These are phyloP conservation scores for Evernia prunastri DNA, from an alignment of 495 filamentous ascomycete species.

Conservation along the genomic window DNA sequence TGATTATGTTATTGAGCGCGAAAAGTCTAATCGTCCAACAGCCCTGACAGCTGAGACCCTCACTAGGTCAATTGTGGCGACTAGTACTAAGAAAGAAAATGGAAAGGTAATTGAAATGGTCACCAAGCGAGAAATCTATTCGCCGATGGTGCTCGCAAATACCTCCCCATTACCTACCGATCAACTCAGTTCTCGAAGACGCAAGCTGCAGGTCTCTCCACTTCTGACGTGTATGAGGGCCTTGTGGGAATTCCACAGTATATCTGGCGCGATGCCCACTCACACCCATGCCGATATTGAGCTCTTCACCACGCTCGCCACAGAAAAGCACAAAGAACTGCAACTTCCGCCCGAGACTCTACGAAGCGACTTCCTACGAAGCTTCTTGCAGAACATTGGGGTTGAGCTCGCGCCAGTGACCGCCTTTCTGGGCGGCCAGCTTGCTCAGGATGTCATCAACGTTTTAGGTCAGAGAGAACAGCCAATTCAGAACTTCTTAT, in stretches of 20 bases:
- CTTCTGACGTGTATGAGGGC: conserved; percentile 75
- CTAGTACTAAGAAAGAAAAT: conserved; percentile 64
- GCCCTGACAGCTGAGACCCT: conserved; percentile 57
- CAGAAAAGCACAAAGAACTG: conserved; percentile 65
- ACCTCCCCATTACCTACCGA: conserved; percentile 66
- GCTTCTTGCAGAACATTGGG: conserved; percentile 73
- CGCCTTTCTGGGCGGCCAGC: conserved; percentile 79
- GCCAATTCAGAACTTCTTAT: conserved; percentile 86
- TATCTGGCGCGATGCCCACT: conserved; percentile 50
- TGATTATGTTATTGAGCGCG: conserved; percentile 78
- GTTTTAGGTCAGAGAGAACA: conserved; percentile 85
- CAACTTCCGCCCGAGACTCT: conserved; percentile 71
- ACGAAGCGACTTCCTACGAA: conserved; percentile 68
- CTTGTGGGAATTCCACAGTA: conserved; percentile 68
- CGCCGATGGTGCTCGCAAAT: conserved; percentile 71
- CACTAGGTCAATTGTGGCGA: conserved; percentile 68
- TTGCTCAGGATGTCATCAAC: conserved; percentile 96
- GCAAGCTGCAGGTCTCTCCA: conserved; percentile 68
- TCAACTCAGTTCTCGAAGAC: conserved; percentile 55
- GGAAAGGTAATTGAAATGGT: conserved; percentile 78
- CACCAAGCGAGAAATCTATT: conserved; percentile 85
- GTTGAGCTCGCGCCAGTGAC: conserved; percentile 80
- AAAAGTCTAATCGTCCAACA: conserved; percentile 68
- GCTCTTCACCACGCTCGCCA: conserved; percentile 69
- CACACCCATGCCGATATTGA: conserved; percentile 54